These are phyloP conservation scores for Samsoniella hepiali DNA, from an alignment of 2,329 filamentous ascomycete species.

Conservation along the genomic window DNA sequence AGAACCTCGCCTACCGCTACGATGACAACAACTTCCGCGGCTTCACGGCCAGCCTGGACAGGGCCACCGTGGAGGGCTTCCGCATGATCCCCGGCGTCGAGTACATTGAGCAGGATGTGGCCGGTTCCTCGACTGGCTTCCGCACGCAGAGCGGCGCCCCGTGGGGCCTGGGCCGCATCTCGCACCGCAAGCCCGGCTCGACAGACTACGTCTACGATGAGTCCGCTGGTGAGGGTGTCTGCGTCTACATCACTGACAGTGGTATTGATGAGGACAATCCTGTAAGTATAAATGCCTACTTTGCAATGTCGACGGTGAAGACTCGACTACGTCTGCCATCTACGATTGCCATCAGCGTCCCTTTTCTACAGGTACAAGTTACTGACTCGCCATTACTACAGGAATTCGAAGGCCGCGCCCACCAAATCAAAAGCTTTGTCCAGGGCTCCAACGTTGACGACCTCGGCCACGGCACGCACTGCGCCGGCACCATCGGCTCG, in stretches of 20 bases:
- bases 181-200: constrained; percentile 18
- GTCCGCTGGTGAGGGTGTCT: constrained; percentile 32
- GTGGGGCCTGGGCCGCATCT: constrained; percentile 28
- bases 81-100: constrained; percentile 15
- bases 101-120: constrained; percentile 17
- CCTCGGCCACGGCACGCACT: constrained; percentile 34
- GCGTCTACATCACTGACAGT: constrained; percentile 41
- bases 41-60: constrained; percentile 12
- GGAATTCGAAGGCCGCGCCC: constrained; percentile 24
- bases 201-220: constrained; percentile 31
- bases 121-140: background rate
- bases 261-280: constrained; percentile 30
- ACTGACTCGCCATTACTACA: background rate
- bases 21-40: constrained; percentile 9
- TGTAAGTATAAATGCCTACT: background rate
- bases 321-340: no score
- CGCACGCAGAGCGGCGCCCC: constrained; percentile 21
- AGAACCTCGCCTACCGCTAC: constrained; percentile 3
- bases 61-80: background rate
- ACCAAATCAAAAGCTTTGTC: constrained; percentile 21
- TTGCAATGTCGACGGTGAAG: background rate
- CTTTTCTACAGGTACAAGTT: background rate
- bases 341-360: background rate
- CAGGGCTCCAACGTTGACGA: constrained; percentile 15
- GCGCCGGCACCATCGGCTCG: constrained; percentile 22